Percentiles rank a stretch among this genome's conserved stretches.
phyloP scores from a whole-genome alignment of 176 grass and related monocot genomes.

The Zea mays region DNA sequence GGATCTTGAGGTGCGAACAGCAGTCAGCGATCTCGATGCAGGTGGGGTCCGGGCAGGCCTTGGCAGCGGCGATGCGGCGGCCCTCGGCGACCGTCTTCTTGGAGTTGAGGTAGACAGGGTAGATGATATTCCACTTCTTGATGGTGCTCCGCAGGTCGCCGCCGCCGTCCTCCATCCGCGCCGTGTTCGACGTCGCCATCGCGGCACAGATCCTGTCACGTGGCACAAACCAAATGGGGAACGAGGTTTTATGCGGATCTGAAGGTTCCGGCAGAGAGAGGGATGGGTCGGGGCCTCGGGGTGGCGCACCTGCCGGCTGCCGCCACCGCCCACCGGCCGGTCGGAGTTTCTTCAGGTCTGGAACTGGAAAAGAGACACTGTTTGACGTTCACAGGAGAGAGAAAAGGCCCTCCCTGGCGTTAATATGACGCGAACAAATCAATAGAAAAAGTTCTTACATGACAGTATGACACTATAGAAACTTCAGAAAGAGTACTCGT shows the following conservation, averaged over 20 bases:
- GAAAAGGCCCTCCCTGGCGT: too few species aligned
- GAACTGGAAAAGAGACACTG: too few species aligned
- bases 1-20: conserved; percentile 84
- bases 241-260: conserved; percentile 2
- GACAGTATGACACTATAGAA: too few species aligned
- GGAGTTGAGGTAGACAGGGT: conserved; percentile 95
- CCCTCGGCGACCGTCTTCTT: conserved; percentile 91
- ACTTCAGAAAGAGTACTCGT: too few species aligned
- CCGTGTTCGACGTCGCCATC: not conserved
- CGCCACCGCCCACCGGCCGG: too few species aligned
- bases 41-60: conserved; percentile 86
- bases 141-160: conserved; percentile 47
- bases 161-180: conserved; percentile 45
- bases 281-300: too few species aligned
- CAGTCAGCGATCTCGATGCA: conserved; percentile 88
- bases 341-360: too few species aligned
- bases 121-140: conserved; percentile 97
- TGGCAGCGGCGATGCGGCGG: conserved; percentile 61
- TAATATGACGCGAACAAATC: too few species aligned
- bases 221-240: not conserved
- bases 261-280: too few species aligned
- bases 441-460: too few species aligned
- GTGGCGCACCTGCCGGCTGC: too few species aligned
- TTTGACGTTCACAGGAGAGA: too few species aligned
- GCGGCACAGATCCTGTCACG: conserved; percentile 20